A percentile compares a stretch with the other conserved stretches of the same genome.
Evolutionary conservation across 148 eudicot species (phyloP).

Genomic region (Bassia scoparia): DNA sequence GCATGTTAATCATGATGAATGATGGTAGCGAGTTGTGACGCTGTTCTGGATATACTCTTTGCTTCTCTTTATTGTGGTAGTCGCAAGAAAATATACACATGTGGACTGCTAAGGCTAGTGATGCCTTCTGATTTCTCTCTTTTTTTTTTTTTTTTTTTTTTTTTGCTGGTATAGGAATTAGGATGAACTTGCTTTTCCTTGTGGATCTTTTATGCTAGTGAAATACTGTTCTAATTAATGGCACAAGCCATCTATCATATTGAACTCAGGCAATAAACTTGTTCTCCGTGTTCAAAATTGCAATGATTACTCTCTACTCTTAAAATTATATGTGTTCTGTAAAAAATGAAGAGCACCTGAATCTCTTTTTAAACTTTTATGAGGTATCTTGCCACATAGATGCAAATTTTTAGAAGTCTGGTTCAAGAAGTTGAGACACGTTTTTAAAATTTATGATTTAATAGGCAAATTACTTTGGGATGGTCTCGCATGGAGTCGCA

Average conservation of each 20-base stretch:
- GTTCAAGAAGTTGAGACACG: background rate
- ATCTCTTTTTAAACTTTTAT: background rate
- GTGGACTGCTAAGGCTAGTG: background rate
- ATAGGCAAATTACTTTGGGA: background rate
- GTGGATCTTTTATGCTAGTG: background rate
- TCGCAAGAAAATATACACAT: background rate
- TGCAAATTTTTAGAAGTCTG: background rate
- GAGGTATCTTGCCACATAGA: background rate
- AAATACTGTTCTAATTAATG: background rate
- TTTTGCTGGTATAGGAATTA: no score
- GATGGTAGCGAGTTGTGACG: no score
- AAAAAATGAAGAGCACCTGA: background rate
- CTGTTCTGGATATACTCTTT: no score
- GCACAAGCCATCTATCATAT: background rate
- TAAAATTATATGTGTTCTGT: background rate
- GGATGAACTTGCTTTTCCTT: background rate
- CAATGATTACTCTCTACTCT: background rate
- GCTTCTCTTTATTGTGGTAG: no score
- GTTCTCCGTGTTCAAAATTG: background rate
- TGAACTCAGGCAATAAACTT: background rate
- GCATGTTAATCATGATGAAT: no score
- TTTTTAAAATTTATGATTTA: background rate
- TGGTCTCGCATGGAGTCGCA: background rate
- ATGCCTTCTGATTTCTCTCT: no score
- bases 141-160: no score